Evolutionary conservation across 192 early-diverging fungal species (phyloP).

Genomic region (Backusella circina): DNA sequence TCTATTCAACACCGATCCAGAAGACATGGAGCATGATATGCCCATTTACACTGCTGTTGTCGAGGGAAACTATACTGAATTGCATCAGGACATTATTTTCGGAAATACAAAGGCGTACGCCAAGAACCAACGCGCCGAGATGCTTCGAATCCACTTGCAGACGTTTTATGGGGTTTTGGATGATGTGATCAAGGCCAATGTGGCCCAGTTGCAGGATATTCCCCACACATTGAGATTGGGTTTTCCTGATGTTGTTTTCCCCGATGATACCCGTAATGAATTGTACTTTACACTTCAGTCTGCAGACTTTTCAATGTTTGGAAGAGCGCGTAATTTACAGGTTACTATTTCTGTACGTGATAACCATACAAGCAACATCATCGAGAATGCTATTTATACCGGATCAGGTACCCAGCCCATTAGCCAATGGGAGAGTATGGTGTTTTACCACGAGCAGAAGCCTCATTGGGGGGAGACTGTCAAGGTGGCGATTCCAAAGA

Average conservation of each 20-base stretch:
- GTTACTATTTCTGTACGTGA: constrained; percentile 54
- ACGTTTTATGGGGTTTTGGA: constrained; percentile 39
- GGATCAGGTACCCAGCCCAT: constrained; percentile 35
- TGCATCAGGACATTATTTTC: constrained; percentile 57
- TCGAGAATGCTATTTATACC: constrained; percentile 50
- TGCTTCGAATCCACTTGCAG: constrained; percentile 43
- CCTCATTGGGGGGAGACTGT: constrained; percentile 66
- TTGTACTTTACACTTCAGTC: constrained; percentile 55
- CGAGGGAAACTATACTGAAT: constrained; percentile 44
- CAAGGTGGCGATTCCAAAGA: constrained; percentile 49
- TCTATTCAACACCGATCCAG: not conserved
- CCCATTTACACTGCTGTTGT: constrained; percentile 44
- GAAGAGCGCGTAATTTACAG: constrained; percentile 55
- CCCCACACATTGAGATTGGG: constrained; percentile 52
- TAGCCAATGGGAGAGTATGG: constrained; percentile 50
- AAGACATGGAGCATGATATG: constrained; percentile 46
- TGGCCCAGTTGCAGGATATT: constrained; percentile 39
- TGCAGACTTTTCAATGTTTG: constrained; percentile 53
- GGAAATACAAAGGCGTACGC: constrained; percentile 43
- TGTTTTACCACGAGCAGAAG: constrained; percentile 56
- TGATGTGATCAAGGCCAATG: constrained; percentile 38
- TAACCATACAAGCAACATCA: constrained; percentile 44
- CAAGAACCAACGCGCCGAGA: constrained; percentile 37
- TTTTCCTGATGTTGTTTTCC: constrained; percentile 57
- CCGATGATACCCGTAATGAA: constrained; percentile 51